Base-by-base conservation (phyloP, 73 alveolate species). In the Blepharisma stoltei region DNA sequence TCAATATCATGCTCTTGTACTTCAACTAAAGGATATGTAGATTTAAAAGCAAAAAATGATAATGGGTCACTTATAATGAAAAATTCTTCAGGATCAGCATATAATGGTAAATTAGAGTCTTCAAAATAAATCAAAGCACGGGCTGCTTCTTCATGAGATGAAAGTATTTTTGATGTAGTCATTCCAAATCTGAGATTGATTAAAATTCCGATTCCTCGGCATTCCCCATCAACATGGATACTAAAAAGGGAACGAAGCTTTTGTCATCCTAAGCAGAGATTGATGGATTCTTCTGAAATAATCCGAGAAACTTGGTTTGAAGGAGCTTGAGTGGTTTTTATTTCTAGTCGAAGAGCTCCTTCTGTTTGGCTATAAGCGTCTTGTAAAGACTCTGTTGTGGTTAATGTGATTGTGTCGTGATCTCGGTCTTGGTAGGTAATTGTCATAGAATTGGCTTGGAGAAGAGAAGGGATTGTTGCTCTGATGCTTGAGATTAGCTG, bases 301-400 rank as follows among this genome's bases (percentile, higher is more conserved):
- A 52, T 4, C n/a, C 27, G 66, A 20, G n/a, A 14, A 52, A 14
- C 23, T 11, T 52, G 27, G n/a, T 4, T 20, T 52, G n/a, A 20
- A 52, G n/a, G 23, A 14, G 66, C n/a, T 14, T 52, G n/a, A 14
- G n/a, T 11, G 2, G 23, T 52, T 52, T 52, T 20, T 52, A 52
- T 52, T 52, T 11, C n/a, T 0, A 52, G 66, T 14, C 23, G 66
- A 52, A 52, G 66, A 20, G 27, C n/a, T 11, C 23, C 66, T 14
- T 11, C 27, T 14, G n/a, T 52, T 11, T 52, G 23, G 23, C n/a
- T 14, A 14, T 14, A 52, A 20, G 66, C 66, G n/a, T 52, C 66
- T 52, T 52, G n/a, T 52, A 52, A 52, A 52, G 66, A 52, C n/a
- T 52, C 66, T 52, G 66, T 52, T 52, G 66, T 52, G 5, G 66